Evolutionary conservation across 2,329 filamentous ascomycete genomes (phyloP).

Genomic region (Diaporthe velutina): DNA sequence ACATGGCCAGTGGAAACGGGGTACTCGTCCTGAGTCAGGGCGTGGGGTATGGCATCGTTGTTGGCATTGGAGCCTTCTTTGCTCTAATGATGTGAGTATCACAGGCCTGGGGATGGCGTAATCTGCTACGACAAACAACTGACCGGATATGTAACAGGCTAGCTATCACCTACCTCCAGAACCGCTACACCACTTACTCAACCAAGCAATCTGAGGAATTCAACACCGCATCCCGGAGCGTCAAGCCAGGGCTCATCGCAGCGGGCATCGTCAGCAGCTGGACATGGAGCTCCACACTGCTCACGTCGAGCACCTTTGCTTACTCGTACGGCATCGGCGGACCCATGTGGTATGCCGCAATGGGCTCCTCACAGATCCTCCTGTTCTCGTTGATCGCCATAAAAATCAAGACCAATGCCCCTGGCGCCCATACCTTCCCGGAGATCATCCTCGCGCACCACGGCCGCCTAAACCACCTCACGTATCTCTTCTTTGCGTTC

Average conservation of each 20-base stretch:
- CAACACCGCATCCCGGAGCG: constrained; percentile 58
- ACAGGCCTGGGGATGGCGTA: background rate
- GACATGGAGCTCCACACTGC: constrained; percentile 62
- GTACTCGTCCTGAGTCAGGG: constrained; percentile 38
- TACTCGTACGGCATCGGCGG: constrained; percentile 57
- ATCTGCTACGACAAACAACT: background rate
- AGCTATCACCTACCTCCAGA: constrained; percentile 55
- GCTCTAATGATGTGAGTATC: constrained; percentile 52
- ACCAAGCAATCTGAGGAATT: constrained; percentile 60
- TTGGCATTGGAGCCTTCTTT: constrained; percentile 62
- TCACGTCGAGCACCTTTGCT: constrained; percentile 56
- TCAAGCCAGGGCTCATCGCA: constrained; percentile 60
- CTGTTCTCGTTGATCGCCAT: constrained; percentile 56
- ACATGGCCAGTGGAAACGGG: constrained; percentile 34
- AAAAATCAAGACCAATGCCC: constrained; percentile 55
- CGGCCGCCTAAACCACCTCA: constrained; percentile 52
- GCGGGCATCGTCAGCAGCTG: constrained; percentile 62
- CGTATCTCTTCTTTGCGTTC: constrained; percentile 55
- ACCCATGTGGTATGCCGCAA: constrained; percentile 57
- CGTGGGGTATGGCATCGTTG: constrained; percentile 61
- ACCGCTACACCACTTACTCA: constrained; percentile 53
- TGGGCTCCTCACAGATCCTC: constrained; percentile 55
- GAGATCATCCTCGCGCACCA: constrained; percentile 56
- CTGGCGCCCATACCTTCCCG: constrained; percentile 56
- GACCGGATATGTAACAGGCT: constrained; percentile 41